Conservation (phyloP, 441 rosid species). For the Pelargonium fulgidum region DNA sequence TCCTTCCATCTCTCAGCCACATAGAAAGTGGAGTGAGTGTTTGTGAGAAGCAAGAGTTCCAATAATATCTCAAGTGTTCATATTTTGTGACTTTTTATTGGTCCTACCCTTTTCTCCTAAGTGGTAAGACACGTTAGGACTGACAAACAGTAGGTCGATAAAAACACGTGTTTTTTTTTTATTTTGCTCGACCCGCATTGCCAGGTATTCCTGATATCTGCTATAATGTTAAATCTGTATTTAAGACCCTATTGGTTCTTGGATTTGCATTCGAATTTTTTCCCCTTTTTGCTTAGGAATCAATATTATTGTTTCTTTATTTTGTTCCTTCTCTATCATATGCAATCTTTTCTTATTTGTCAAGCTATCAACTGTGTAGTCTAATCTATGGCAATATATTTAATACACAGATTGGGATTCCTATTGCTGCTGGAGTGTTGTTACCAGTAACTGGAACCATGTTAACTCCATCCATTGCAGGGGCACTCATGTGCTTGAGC, state of each 20-base stretch:
- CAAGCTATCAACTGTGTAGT: background rate
- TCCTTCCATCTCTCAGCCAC: too few species aligned
- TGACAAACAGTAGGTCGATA: too few species aligned
- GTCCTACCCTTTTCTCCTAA: too few species aligned
- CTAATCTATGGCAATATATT: background rate
- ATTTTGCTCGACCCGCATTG: too few species aligned
- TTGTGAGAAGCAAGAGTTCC: too few species aligned
- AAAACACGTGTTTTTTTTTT: too few species aligned
- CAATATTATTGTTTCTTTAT: background rate
- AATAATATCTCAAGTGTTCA: too few species aligned
- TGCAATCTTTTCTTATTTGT: background rate
- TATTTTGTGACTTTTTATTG: too few species aligned
- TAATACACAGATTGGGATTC: constrained; percentile 69
- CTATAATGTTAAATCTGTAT: background rate
- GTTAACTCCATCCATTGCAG: constrained; percentile 90
- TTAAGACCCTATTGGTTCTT: background rate
- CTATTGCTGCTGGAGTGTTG: constrained; percentile 84
- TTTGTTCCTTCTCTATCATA: background rate
- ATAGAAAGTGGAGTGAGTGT: too few species aligned
- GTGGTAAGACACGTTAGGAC: too few species aligned
- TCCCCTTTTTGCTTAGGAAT: background rate
- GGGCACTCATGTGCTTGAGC: constrained; percentile 96
- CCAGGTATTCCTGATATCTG: background rate
- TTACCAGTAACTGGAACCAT: constrained; percentile 79
- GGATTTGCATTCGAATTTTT: background rate